Percentiles rank a stretch among this genome's conserved stretches.
phyloP scores from a whole-genome alignment of 78 protist species.

The slime mould (Dictyostelium discoideum) region dicty_2.7 NC_007090.3:4531501-4532000 shows the following conservation, averaged over 20 bases:
- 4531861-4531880: neutral
- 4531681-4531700: too few species aligned
- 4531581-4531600: neutral
- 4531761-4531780: neutral
- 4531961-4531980: too few species aligned
- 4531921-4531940: neutral
- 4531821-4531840: too few species aligned
- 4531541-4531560: too few species aligned
- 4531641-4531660: neutral
- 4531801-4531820: too few species aligned
- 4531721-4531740: neutral
- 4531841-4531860: neutral
- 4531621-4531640: neutral
- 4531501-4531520: too few species aligned
- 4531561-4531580: neutral
- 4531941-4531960: too few species aligned
- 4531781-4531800: neutral
- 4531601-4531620: neutral
- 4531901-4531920: too few species aligned
- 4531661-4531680: neutral
- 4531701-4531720: neutral
- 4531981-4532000: too few species aligned
- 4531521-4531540: too few species aligned
- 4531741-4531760: neutral
- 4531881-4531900: neutral